These are phyloP conservation scores for Penicillium egyptiacum DNA, from an alignment of 495 filamentous ascomycete genomes.

Conservation along the genomic window DNA sequence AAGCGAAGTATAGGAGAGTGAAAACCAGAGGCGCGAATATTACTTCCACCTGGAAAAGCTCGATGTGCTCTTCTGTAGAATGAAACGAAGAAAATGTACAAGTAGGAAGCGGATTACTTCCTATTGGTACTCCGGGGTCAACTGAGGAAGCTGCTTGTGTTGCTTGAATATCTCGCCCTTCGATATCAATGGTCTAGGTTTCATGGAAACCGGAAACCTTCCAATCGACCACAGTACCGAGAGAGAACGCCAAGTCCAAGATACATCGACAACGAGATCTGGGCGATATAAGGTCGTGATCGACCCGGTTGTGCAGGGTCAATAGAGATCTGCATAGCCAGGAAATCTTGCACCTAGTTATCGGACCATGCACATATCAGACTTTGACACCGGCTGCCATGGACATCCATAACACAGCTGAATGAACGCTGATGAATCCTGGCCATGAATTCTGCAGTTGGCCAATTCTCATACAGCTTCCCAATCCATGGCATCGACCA, in stretches of 20 bases:
- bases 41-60: neutral
- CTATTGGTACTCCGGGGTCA: neutral
- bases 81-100: neutral
- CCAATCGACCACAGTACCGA: neutral
- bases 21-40: neutral
- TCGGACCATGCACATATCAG: neutral
- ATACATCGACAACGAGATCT: neutral
- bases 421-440: neutral
- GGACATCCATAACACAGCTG: neutral
- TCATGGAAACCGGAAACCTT: neutral
- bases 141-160: neutral
- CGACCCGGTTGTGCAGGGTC: neutral
- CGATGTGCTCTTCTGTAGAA: too few relatives aligned
- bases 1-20: neutral
- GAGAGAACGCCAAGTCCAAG: neutral
- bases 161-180: too few relatives aligned
- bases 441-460: neutral
- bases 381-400: neutral
- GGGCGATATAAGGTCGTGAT: neutral
- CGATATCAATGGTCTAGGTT: neutral
- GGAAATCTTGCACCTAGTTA: neutral
- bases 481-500: constrained; percentile 68
- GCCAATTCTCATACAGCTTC: constrained; percentile 43
- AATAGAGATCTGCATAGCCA: neutral
- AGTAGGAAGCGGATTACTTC: neutral